Evolutionary conservation across 495 filamentous ascomycete species (phyloP), one percentile per base, ranked within the genome.

Genomic region (Tuber melanosporum): DNA sequence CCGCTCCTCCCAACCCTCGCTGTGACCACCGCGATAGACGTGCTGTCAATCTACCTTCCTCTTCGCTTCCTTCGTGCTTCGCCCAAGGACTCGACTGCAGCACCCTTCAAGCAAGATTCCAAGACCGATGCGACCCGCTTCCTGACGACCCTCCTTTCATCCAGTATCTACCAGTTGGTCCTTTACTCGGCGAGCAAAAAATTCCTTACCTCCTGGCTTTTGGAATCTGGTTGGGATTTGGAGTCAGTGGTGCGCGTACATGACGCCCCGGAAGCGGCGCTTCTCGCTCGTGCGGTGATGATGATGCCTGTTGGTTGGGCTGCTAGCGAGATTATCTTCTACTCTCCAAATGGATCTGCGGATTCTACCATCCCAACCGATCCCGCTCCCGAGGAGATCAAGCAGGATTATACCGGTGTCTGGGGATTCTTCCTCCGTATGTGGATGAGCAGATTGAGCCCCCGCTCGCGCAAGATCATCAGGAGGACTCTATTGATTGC

Each of bases 261-360:
- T 57, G 72, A 73, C 44, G 81, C 77, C 6, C 72, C 73, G 7
- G 81, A 83, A 76, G 78, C 74, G 0, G 72, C 78, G 9, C 49
- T 82, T 57, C 47, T 83, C 17, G 70, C 74, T 8, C 72, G 80
- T 44, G 76, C 81, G 1, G n/a, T 75, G 17, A 76, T 83, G 80
- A 83, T 83, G 81, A 73, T 82, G 42, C 81, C 81, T 14, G 71
- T 83, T 71, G 81, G 81, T 12, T 83, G 81, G 81, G 81, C 81
- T 19, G 76, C 74, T 14, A 74, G 74, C 4, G 81, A 83, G 46
- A 81, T 83, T 26, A 76, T 83, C 52, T 82, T 80, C 52, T 79
- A 73, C 73, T 77, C 80, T 47, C 81, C 78, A 15, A 76, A 73
- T 12, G 73, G 80, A 41, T 43, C 71, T 4, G 70, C 72, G 32